Evolutionary conservation across 169 alveolate genomes (phyloP).

Genomic region (Plasmodium knowlesi): DNA sequence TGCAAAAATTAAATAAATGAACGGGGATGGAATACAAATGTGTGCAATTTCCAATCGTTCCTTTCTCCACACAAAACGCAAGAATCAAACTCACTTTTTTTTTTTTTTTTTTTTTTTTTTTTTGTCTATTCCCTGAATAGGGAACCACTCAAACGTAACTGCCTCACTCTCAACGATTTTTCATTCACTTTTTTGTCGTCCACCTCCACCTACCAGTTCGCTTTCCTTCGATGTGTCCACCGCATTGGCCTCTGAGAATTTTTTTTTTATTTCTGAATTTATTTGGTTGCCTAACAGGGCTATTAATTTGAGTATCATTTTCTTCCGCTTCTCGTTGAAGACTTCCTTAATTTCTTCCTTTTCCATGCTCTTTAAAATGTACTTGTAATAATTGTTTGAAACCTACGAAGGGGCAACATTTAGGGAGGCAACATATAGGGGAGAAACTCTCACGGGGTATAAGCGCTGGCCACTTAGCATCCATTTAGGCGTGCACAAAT

Average conservation of each 20-base stretch:
- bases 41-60: not conserved
- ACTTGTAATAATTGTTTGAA: constrained; percentile 48
- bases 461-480: not conserved
- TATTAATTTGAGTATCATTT: constrained; percentile 54
- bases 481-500: not conserved
- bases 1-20: not conserved
- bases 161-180: not conserved
- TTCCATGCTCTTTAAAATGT: constrained; percentile 52
- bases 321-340: constrained; percentile 61
- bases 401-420: constrained; percentile 9
- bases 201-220: constrained; percentile 7
- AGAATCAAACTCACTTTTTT: not conserved
- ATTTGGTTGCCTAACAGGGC: constrained; percentile 62
- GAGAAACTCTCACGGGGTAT: not conserved
- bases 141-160: not conserved
- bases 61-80: not conserved
- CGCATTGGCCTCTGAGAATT: constrained; percentile 23
- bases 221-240: constrained; percentile 2
- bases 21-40: not conserved
- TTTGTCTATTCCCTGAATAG: not conserved
- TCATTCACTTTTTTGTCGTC: not conserved
- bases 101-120: no score
- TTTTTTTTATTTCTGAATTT: constrained; percentile 43
- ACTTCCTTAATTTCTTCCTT: constrained; percentile 69
- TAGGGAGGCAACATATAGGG: not conserved